Conservation (phyloP, 2,329 filamentous ascomycete species). For the Phyllosticta paracitricarpa region DNA sequence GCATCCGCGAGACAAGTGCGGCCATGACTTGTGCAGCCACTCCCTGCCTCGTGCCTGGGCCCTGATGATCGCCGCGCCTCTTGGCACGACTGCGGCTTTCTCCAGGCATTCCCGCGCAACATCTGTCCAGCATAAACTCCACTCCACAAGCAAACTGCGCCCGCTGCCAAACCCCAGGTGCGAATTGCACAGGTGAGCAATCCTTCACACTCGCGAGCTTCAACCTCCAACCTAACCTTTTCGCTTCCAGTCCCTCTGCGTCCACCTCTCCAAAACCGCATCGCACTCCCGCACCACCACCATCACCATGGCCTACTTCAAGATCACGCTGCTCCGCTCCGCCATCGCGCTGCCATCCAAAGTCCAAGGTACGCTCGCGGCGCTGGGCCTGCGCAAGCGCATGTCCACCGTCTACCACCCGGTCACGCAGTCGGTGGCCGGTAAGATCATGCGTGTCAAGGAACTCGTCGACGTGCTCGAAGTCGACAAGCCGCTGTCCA, state of each 20-base stretch:
- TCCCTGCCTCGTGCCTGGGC: not conserved
- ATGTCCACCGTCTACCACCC: conserved; percentile 84
- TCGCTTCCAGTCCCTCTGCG: not conserved
- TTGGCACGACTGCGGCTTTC: not conserved
- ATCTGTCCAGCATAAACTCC: not conserved
- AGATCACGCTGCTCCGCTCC: conserved; percentile 80
- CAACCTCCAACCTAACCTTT: not conserved
- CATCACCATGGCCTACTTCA: conserved; percentile 64
- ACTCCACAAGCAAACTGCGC: not conserved
- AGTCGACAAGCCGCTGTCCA: conserved; percentile 55
- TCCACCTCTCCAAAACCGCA: not conserved
- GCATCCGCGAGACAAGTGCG: not conserved
- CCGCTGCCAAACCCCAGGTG: not conserved
- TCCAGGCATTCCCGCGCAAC: not conserved
- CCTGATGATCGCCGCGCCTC: not conserved
- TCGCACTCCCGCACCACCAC: not conserved
- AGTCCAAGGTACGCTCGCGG: conserved; percentile 68
- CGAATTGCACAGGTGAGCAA: not conserved
- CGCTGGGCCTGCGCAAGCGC: conserved; percentile 76
- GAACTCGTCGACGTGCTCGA: conserved; percentile 78
- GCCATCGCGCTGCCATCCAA: conserved; percentile 75
- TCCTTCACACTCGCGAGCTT: not conserved
- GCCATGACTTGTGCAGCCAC: not conserved
- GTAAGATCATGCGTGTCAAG: conserved; percentile 90
- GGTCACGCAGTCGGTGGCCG: conserved; percentile 68